Percentiles rank a stretch among this genome's conserved stretches.
These are phyloP conservation scores for Apophysomyces elegans DNA, from an alignment of 371 early-diverging fungal species.

Conservation along the genomic window DNA sequence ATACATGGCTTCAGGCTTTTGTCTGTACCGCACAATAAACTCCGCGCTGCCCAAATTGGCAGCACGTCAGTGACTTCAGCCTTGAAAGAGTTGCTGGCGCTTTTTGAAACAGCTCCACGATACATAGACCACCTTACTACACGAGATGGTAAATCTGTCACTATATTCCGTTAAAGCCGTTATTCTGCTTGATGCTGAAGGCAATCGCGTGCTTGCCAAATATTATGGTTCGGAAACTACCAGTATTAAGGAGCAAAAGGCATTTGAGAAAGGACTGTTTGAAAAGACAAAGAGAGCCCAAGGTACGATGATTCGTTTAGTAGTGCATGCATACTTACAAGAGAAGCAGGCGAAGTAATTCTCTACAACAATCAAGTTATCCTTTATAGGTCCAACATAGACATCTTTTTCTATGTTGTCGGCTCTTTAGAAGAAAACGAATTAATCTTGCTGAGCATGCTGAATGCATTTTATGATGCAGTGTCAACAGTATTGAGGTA, in stretches of 20 bases:
- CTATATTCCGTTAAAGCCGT: conserved; percentile 88
- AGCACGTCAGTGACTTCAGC: not conserved
- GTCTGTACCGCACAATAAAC: not conserved
- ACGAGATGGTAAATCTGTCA: conserved; percentile 75
- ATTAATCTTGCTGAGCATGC: conserved; percentile 77
- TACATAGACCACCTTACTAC: not conserved
- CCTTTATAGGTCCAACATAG: conserved; percentile 82
- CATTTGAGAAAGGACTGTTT: conserved; percentile 91
- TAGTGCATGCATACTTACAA: not conserved
- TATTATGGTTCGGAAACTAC: conserved; percentile 74
- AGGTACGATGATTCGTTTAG: conserved; percentile 33
- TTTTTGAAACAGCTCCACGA: not conserved
- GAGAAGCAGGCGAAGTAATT: conserved; percentile 76
- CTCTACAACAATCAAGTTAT: conserved; percentile 91
- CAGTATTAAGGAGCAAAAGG: conserved; percentile 85
- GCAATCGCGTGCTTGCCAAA: conserved; percentile 91
- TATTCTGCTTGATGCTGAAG: conserved; percentile 90
- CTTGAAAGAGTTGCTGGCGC: not conserved
- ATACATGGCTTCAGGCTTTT: not conserved
- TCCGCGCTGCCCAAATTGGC: not conserved
- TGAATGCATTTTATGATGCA: conserved; percentile 87
- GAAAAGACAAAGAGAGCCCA: conserved; percentile 84
- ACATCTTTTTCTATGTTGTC: conserved; percentile 90
- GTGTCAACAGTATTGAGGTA: conserved; percentile 84
- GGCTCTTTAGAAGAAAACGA: conserved; percentile 95